phyloP scores from a whole-genome alignment of 192 early-diverging fungal genomes.

The Entomortierella beljakovae region DNA sequence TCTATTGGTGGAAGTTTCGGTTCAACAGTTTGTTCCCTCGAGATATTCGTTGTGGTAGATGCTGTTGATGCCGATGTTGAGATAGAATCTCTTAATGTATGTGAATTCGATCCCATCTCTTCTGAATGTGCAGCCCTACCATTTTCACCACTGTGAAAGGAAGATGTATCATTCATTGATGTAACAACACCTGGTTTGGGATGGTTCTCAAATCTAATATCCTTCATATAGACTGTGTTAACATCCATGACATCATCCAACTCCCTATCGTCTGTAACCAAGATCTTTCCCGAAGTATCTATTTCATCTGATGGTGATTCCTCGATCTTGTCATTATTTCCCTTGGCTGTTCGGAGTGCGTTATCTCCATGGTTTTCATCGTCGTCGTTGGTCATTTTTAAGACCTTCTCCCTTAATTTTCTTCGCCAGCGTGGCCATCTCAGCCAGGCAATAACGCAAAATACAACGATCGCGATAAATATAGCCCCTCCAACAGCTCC shows the following conservation, averaged over 20 bases:
- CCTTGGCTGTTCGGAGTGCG: background rate
- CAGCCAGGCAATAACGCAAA: background rate
- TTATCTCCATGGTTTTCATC: background rate
- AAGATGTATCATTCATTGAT: background rate
- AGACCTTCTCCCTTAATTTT: conserved; percentile 11
- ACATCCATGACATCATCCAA: conserved; percentile 3
- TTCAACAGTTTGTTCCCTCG: background rate
- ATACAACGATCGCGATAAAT: background rate
- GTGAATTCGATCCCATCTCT: too few species aligned
- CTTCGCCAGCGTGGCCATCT: conserved; percentile 21
- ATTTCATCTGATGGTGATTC: background rate
- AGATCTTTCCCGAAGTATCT: conserved; percentile 17
- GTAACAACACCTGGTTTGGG: conserved; percentile 16
- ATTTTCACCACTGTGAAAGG: background rate
- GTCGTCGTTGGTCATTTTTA: conserved; percentile 6
- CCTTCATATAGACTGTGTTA: conserved; percentile 12
- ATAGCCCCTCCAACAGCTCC: conserved; percentile 20
- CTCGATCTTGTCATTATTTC: conserved; percentile 18
- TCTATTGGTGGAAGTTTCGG: background rate
- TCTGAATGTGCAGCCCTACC: background rate
- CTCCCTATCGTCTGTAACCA: conserved; percentile 26
- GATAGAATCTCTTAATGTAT: background rate
- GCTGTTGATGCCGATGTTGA: background rate
- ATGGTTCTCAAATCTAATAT: conserved; percentile 11
- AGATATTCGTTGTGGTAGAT: background rate